Conservation (phyloP, 352 stramenopile species). For the Pythium guiyangense region DNA sequence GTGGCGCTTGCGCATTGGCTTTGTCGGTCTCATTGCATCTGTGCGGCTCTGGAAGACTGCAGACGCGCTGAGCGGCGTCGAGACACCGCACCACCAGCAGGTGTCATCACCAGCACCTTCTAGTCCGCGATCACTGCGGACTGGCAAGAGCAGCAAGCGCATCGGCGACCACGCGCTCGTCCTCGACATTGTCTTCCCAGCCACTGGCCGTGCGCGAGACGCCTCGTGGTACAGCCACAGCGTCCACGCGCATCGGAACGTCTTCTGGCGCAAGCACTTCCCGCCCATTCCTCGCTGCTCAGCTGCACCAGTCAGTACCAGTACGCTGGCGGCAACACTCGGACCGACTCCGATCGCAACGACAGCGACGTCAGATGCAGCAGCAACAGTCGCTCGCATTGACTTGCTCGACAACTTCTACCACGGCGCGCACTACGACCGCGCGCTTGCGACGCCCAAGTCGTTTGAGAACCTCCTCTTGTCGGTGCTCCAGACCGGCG, state of each 20-base stretch:
- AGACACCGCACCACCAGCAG: neutral
- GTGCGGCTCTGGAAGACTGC: conserved; percentile 15
- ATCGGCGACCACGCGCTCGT: conserved; percentile 3
- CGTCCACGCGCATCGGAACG: conserved; percentile 37
- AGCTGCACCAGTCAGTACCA: neutral
- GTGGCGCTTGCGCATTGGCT: conserved; percentile 44
- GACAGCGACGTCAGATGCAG: too few relatives aligned
- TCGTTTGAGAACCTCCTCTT: conserved; percentile 62
- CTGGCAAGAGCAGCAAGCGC: neutral
- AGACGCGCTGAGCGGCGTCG: neutral
- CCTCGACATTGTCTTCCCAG: conserved; percentile 16
- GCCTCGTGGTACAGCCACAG: conserved; percentile 26
- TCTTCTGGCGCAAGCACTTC: conserved; percentile 52
- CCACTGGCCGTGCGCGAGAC: conserved; percentile 26
- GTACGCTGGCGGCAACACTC: neutral
- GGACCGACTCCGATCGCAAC: neutral
- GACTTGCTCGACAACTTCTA: conserved; percentile 56
- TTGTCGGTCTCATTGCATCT: conserved; percentile 42
- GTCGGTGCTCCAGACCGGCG: conserved; percentile 38
- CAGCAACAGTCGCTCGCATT: conserved; percentile 13
- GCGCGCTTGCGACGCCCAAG: conserved; percentile 25
- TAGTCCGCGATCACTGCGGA: neutral
- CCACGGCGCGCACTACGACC: conserved; percentile 47
- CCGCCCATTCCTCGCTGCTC: conserved; percentile 22
- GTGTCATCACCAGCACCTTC: too few relatives aligned